These are phyloP conservation scores for Psidium guajava DNA, from an alignment of 345 rosid species.

Conservation along the genomic window DNA sequence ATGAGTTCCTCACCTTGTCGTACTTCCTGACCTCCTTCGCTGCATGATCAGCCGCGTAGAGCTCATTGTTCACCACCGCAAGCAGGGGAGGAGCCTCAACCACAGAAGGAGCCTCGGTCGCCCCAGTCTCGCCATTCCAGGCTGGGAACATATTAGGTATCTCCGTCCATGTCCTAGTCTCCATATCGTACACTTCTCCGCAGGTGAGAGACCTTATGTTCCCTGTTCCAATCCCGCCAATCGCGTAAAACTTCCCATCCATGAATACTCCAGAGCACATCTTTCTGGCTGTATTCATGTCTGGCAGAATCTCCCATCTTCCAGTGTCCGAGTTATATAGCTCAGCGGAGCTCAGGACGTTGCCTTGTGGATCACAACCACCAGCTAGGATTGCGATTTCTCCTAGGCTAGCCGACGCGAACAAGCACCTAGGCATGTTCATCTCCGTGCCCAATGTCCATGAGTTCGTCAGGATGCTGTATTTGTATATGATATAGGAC, in stretches of 20 bases:
- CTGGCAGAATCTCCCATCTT: constrained; percentile 45
- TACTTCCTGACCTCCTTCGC: constrained; percentile 40
- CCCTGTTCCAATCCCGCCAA: constrained; percentile 59
- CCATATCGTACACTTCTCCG: constrained; percentile 62
- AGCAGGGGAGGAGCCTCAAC: constrained; percentile 69
- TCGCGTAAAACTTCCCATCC: constrained; percentile 71
- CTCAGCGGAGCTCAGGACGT: constrained; percentile 44
- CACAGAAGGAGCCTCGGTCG: constrained; percentile 10
- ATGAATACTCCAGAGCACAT: constrained; percentile 73
- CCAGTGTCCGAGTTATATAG: constrained; percentile 53
- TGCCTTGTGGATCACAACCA: constrained; percentile 53
- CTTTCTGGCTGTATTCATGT: constrained; percentile 57
- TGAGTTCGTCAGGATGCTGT: constrained; percentile 34
- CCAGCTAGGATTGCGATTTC: constrained; percentile 70
- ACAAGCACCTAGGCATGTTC: constrained; percentile 66
- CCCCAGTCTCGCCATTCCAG: constrained; percentile 9
- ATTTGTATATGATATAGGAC: constrained; percentile 30
- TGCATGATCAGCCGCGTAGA: constrained; percentile 67
- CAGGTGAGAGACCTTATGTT: constrained; percentile 25
- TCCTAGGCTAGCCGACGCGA: constrained; percentile 62
- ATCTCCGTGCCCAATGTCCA: constrained; percentile 39
- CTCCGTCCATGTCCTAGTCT: constrained; percentile 41
- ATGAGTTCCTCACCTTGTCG: constrained; percentile 32
- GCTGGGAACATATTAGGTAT: constrained; percentile 57
- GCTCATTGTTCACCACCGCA: constrained; percentile 62